phyloP scores from a whole-genome alignment of 495 filamentous ascomycete genomes.

The Umbilicaria muhlenbergii region DNA sequence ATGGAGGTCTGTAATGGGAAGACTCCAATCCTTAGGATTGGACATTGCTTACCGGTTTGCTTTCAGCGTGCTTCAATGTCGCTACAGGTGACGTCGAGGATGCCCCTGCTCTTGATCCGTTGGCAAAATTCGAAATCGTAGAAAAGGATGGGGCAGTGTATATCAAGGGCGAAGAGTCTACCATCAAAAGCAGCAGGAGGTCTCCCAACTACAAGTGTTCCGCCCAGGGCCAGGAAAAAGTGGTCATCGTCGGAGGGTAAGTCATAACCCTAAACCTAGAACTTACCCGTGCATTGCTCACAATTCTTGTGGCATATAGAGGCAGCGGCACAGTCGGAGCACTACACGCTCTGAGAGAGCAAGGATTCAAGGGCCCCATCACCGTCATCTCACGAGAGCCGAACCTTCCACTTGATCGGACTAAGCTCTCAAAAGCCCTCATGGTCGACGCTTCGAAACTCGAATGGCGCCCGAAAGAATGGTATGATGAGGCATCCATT shows the following conservation, averaged over 20 bases:
- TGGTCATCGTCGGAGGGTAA: slow-evolving; percentile 76
- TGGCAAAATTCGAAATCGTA: slow-evolving; percentile 63
- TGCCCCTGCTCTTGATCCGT: slow-evolving; percentile 70
- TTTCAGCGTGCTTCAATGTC: slow-evolving; percentile 69
- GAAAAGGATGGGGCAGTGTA: slow-evolving; percentile 73
- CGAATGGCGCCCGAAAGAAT: slow-evolving; percentile 53
- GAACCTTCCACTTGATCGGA: slow-evolving; percentile 75
- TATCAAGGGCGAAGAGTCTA: slow-evolving; percentile 61
- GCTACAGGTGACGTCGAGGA: slow-evolving; percentile 88
- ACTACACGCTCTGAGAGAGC: slow-evolving; percentile 64
- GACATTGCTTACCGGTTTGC: slow-evolving; percentile 6
- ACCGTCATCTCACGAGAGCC: slow-evolving; percentile 77
- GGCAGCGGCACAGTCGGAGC: slow-evolving; percentile 71
- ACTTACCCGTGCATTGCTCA: slow-evolving; percentile 6
- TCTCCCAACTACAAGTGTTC: slow-evolving; percentile 58
- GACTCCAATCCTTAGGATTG: neutral
- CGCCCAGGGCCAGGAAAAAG: slow-evolving; percentile 45
- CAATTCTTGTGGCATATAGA: slow-evolving; percentile 16
- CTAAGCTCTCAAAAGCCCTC: slow-evolving; percentile 90
- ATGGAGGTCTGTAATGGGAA: slow-evolving; percentile 49
- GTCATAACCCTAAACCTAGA: slow-evolving; percentile 6
- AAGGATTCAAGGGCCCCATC: slow-evolving; percentile 66
- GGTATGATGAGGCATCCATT: slow-evolving; percentile 63
- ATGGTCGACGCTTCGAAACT: slow-evolving; percentile 70
- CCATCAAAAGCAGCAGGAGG: slow-evolving; percentile 63